Evolutionary conservation across 306 rosid genomes (phyloP), one percentile per base, ranked within the genome.

Genomic region (Glycine soja): DNA sequence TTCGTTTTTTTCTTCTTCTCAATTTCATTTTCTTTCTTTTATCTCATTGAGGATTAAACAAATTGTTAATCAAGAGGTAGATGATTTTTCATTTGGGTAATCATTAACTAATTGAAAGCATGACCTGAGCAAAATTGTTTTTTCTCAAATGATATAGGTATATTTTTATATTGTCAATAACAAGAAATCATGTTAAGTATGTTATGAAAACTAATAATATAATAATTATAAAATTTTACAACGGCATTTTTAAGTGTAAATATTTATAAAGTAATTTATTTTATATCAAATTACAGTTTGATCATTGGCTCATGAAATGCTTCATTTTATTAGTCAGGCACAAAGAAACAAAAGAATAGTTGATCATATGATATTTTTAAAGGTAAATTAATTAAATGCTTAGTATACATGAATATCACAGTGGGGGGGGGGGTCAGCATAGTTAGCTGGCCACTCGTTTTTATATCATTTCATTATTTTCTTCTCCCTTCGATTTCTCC

Each of bases 371-470:
- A 59, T 81, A 81, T 71, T 88, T 88, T 34, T 38, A 58, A 67
- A 24, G 0, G 38, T 18, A 75, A 74, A 3, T 72, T 72, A 80
- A 40, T 77, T 87, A 74, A 67, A 70, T 73, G 53, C 52, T n/a
- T 42, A 72, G 75, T 61, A 85, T 85, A 83, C 80, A 90, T 87
- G 78, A 80, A 72, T 76, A 88, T 84, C 86, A 89, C 86, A 85
- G 88, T 88, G 40, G 5, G 76, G 72, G 2, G 30, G 40, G 5
- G 76, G 72, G 85, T 80, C 89, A 83, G 81, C 88, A 18, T 76
- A 64, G 87, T 86, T 93, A 89, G 97, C 96, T 90, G 92, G 88
- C 99, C 92, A 91, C 97, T 88, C 90, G 84, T 80, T 89, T 92
- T 85, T 51, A 74, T 84, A 84, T 80, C 73, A 68, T 68, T 69